Base-by-base conservation (phyloP, 148 eudicot genomes). In the Rhododendron henanense region DNA sequence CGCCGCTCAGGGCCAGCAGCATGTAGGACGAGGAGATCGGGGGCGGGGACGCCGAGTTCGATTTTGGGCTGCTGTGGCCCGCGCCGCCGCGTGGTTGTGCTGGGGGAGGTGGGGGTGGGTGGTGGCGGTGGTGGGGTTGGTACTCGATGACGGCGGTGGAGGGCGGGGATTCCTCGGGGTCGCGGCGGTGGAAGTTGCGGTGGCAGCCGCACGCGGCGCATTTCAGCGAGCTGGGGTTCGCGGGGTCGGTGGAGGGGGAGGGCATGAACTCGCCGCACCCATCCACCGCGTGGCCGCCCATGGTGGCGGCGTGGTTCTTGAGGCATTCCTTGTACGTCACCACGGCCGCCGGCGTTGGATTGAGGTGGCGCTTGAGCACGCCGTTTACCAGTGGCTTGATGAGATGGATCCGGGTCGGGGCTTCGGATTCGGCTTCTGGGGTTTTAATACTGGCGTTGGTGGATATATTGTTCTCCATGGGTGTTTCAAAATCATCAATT, bases 11-110 rank as follows among this genome's bases (percentile, higher is more conserved):
- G 19, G 94, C 93, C 4, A 92, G 90, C 18, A 92, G 88, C 94
- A 92, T 92, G 73, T 91, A 92, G 0, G 94, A 84, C 0, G 94
- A 92, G 4, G 94, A 92, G 90, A 92, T 92, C 89, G 94, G 94
- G 1, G 94, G 94, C 1, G 94, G 94, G 0, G 94, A 92, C 1
- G 85, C 85, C 0, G 94, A 92, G 19, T 85, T 88, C 31, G 73
- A 67, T 25, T 67, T 67, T 0, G 91, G 93, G 73, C 91, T 91
- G 84, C 87, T 73, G 82, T 83, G 45, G 45, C 45, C 45, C 45
- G 8, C 48, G 73, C 85, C 18, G 57, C 84, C 57, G 53, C 61
- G 39, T 8, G 78, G 79, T 37, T 57, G 50, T 2, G 55, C 69
- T 3, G 90, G 89, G 2, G 88, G 94, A 1, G 85, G 88, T 0